Percentiles rank a stretch among this genome's conserved stretches.
These are phyloP conservation scores for Saturnispora sekii DNA, from an alignment of 805 yeast species.

Conservation along the genomic window DNA sequence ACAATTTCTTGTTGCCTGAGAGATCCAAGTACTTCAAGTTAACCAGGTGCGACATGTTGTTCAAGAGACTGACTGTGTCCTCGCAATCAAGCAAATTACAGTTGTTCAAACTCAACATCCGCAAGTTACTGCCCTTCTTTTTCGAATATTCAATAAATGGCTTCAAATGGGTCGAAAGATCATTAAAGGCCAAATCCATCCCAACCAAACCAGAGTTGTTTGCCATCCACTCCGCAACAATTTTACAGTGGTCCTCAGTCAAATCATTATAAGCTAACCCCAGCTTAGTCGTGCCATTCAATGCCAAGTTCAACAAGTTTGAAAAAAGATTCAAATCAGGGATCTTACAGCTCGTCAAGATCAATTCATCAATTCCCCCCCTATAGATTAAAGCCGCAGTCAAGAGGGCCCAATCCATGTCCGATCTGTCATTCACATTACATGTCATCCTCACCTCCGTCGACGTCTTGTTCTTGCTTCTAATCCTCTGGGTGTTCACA, in stretches of 20 bases:
- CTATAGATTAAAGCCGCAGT: slow-evolving; percentile 58
- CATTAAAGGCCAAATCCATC: slow-evolving; percentile 78
- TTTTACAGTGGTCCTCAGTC: slow-evolving; percentile 44
- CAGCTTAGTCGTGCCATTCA: slow-evolving; percentile 47
- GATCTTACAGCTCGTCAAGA: slow-evolving; percentile 68
- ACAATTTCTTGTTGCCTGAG: slow-evolving; percentile 56
- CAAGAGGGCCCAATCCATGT: slow-evolving; percentile 76
- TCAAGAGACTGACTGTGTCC: slow-evolving; percentile 40
- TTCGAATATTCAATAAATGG: slow-evolving; percentile 28
- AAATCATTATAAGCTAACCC: slow-evolving; percentile 75
- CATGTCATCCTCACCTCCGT: slow-evolving; percentile 32
- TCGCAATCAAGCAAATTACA: slow-evolving; percentile 47
- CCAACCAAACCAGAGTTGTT: slow-evolving; percentile 45
- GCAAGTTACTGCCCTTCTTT: slow-evolving; percentile 20
- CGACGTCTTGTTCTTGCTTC: slow-evolving; percentile 18
- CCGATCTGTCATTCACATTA: slow-evolving; percentile 49
- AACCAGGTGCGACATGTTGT: slow-evolving; percentile 43
- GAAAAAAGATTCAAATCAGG: slow-evolving; percentile 46
- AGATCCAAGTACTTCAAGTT: slow-evolving; percentile 64
- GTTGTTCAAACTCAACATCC: slow-evolving; percentile 54
- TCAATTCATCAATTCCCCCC: slow-evolving; percentile 70
- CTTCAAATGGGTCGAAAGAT: slow-evolving; percentile 34
- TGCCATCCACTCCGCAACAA: slow-evolving; percentile 50
- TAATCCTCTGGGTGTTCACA: slow-evolving; percentile 34
- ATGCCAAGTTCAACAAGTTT: slow-evolving; percentile 46